Percentiles rank a stretch among this genome's conserved stretches.
Evolutionary conservation across 495 filamentous ascomycete genomes (phyloP).

Genomic region (Xylaria acuta): DNA sequence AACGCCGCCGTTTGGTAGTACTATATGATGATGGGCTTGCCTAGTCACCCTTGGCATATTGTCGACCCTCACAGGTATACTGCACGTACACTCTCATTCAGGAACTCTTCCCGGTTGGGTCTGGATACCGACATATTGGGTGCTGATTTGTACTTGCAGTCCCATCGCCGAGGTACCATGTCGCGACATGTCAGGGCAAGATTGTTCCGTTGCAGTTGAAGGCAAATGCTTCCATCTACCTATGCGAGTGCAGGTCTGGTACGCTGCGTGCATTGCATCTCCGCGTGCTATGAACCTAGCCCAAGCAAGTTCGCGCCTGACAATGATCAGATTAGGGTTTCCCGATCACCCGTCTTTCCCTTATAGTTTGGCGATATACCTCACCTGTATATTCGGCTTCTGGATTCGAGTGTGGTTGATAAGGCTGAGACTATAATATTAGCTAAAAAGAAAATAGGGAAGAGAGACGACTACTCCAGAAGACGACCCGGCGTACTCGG

Average conservation of each 20-base stretch:
- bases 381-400: neutral
- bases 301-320: neutral
- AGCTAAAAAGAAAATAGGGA: neutral
- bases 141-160: slow-evolving; percentile 5
- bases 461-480: neutral
- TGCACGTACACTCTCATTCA: slow-evolving; percentile 1
- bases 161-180: slow-evolving; percentile 8
- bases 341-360: neutral
- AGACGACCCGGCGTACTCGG: neutral
- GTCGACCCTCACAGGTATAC: neutral
- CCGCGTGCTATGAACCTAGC: neutral
- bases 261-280: neutral
- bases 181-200: slow-evolving; percentile 10
- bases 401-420: neutral
- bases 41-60: slow-evolving; percentile 1
- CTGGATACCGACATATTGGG: slow-evolving; percentile 8
- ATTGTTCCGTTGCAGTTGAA: neutral
- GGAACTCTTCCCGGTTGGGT: slow-evolving; percentile 5
- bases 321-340: neutral
- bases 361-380: neutral
- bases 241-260: neutral
- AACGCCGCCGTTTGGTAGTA: slow-evolving; percentile 16
- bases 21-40: slow-evolving; percentile 11
- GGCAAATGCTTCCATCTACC: neutral
- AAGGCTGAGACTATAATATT: slow-evolving; percentile 2